A percentile compares a stretch with the other conserved stretches of the same genome.
These are phyloP conservation scores for Sphagnum contortum DNA, from an alignment of 225 moss, liverwort and hornwort genomes.

Conservation along the genomic window DNA sequence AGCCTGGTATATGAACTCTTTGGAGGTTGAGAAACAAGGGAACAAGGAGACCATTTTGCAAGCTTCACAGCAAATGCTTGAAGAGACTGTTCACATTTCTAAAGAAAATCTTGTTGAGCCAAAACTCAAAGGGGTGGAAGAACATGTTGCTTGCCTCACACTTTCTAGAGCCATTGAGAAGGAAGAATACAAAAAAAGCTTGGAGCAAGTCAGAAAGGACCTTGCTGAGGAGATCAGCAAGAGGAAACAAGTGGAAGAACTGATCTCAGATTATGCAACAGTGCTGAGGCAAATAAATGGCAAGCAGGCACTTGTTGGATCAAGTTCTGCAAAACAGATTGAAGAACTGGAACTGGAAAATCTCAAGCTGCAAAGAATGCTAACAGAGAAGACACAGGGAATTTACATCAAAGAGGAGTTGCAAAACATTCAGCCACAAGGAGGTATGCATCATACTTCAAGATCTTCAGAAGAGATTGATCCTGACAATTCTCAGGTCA, in stretches of 20 bases:
- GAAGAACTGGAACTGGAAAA: slow-evolving; percentile 2
- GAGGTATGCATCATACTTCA: too few species aligned
- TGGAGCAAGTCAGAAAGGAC: background rate
- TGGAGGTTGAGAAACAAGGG: background rate
- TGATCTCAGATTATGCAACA: background rate
- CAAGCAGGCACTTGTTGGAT: background rate
- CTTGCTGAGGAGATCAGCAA: slow-evolving; percentile 1
- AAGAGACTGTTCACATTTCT: too few species aligned
- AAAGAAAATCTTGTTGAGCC: too few species aligned
- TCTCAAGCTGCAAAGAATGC: slow-evolving; percentile 1
- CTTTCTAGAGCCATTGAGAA: background rate
- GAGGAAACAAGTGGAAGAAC: background rate
- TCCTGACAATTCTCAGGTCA: too few species aligned
- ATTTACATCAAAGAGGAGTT: background rate
- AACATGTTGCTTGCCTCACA: too few species aligned
- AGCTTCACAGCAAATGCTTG: background rate
- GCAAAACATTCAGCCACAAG: too few species aligned
- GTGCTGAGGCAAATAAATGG: background rate
- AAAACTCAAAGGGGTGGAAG: too few species aligned
- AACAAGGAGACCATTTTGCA: background rate
- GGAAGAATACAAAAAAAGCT: background rate
- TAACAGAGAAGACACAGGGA: background rate
- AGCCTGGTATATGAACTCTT: background rate
- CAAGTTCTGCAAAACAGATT: slow-evolving; percentile 1
- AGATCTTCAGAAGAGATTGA: too few species aligned